Evolutionary conservation across 495 filamentous ascomycete species (phyloP).

Genomic region (Neurospora sp.): DNA sequence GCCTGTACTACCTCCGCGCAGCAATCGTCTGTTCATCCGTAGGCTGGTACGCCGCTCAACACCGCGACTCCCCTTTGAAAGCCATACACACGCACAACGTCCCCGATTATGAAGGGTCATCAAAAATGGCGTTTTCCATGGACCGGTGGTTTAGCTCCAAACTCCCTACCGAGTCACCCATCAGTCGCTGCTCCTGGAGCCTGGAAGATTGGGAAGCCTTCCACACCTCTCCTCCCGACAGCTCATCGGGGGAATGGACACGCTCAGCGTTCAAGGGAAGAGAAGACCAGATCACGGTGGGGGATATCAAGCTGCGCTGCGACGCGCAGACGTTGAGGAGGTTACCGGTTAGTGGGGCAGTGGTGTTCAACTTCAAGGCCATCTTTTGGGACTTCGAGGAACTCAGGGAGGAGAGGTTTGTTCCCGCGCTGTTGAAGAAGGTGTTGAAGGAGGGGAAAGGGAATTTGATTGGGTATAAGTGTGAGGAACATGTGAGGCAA

Average conservation of each 20-base stretch:
- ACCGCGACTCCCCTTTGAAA: slow-evolving; percentile 62
- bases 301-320: slow-evolving; percentile 64
- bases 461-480: slow-evolving; percentile 74
- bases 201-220: slow-evolving; percentile 69
- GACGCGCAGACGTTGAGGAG: slow-evolving; percentile 89
- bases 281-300: slow-evolving; percentile 38
- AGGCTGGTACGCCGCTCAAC: slow-evolving; percentile 71
- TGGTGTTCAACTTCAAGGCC: slow-evolving; percentile 90
- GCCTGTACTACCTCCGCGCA: slow-evolving; percentile 67
- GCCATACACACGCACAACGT: slow-evolving; percentile 64
- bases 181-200: slow-evolving; percentile 84
- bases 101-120: slow-evolving; percentile 69
- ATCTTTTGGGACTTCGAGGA: slow-evolving; percentile 70
- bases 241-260: slow-evolving; percentile 5
- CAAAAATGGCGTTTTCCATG: slow-evolving; percentile 81
- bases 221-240: slow-evolving; percentile 33
- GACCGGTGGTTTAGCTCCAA: slow-evolving; percentile 83
- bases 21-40: slow-evolving; percentile 71
- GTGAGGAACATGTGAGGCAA: slow-evolving; percentile 75
- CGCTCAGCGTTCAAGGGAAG: slow-evolving; percentile 11
- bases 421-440: slow-evolving; percentile 60
- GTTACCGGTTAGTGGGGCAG: slow-evolving; percentile 61
- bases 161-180: slow-evolving; percentile 62
- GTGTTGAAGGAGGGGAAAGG: slow-evolving; percentile 64
- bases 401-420: slow-evolving; percentile 63